Conservation (phyloP, 768 basidiomycete species). For the Cubamyces sp. region DNA sequence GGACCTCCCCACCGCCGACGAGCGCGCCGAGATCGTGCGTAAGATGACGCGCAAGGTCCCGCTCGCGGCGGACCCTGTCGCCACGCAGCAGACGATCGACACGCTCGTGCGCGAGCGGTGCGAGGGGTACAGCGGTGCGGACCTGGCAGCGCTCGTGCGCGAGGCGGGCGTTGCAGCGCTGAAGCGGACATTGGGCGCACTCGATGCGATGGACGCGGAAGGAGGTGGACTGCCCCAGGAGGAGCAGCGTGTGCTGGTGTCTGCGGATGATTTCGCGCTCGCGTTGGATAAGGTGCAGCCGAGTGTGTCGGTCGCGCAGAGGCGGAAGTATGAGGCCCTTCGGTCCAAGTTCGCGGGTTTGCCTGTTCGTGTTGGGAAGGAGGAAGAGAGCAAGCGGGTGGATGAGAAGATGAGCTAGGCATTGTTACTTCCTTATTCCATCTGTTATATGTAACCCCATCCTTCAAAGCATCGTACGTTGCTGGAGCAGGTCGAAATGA, state of each 20-base stretch:
- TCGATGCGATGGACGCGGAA: conserved; percentile 59
- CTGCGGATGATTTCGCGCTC: conserved; percentile 64
- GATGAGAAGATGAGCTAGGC: conserved; percentile 6
- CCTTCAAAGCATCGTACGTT: too few relatives aligned
- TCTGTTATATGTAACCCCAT: too few relatives aligned
- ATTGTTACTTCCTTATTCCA: background rate
- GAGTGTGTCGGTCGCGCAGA: conserved; percentile 81
- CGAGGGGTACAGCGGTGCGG: conserved; percentile 92
- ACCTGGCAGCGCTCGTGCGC: conserved; percentile 84
- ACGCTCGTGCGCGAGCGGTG: conserved; percentile 62
- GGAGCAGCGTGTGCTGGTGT: conserved; percentile 49
- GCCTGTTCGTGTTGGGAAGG: conserved; percentile 41
- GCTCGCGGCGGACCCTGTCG: conserved; percentile 41
- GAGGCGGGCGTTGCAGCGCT: conserved; percentile 91
- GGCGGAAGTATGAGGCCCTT: conserved; percentile 80
- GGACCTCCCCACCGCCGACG: conserved; percentile 74
- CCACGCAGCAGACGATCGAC: conserved; percentile 34
- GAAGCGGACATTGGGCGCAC: conserved; percentile 64
- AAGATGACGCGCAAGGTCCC: conserved; percentile 78
- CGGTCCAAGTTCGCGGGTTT: conserved; percentile 84
- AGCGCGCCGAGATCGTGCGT: conserved; percentile 83
- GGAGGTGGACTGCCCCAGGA: conserved; percentile 30
- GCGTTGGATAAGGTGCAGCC: conserved; percentile 85
- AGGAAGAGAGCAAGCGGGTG: conserved; percentile 22
- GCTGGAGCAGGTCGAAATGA: too few relatives aligned